Evolutionary conservation across 2,329 filamentous ascomycete genomes (phyloP), one percentile per base, ranked within the genome.

Genomic region (Lecanosticta acicola): DNA sequence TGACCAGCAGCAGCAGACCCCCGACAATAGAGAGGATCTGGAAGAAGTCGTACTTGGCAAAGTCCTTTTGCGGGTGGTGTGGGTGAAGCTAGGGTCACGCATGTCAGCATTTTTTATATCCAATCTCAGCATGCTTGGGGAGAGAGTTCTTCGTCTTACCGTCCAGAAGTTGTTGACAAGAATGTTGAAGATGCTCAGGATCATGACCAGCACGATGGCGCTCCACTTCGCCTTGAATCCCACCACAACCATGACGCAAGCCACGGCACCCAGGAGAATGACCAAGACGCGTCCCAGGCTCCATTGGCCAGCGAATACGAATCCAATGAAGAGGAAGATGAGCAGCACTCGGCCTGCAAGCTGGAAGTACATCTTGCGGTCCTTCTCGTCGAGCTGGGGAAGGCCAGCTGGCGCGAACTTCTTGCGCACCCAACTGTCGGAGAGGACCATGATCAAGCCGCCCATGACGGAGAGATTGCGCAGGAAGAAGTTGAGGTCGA

Each of bases 21-120:
- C 93, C 93, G 57, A 97, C 91, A 67, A 98, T 98, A 42, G 93
- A 98, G 45, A 98, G 78, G 61, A 97, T 96, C 77, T 98, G 93
- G 83, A 98, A 98, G 78, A 98, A 98, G 70, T 98, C 93, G 80
- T 98, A 98, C 75, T 98, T 98, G 77, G 93, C 93, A 67, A 98
- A 98, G 71, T 98, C 93, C 81, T 97, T 97, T 79, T 97, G 91
- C 39, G 93, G 93, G 76, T 98, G 93, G 74, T 94, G 87, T 59
- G 91, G 85, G 75, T 97, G 91, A 58, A 98, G 87, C 86, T 94
- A 57, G 67, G 36, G 16, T 32, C 26, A 45, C 29, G 24, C 43
- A 47, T 44, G 26, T 41, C 26, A 43, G 34, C 21, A 32, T 2
- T 33, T 18, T 4, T 20, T 17, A 24, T 24, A 13, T 7, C 24